Conservation (phyloP, 2,329 filamentous ascomycete genomes). For the Fusarium equiseti region DNA sequence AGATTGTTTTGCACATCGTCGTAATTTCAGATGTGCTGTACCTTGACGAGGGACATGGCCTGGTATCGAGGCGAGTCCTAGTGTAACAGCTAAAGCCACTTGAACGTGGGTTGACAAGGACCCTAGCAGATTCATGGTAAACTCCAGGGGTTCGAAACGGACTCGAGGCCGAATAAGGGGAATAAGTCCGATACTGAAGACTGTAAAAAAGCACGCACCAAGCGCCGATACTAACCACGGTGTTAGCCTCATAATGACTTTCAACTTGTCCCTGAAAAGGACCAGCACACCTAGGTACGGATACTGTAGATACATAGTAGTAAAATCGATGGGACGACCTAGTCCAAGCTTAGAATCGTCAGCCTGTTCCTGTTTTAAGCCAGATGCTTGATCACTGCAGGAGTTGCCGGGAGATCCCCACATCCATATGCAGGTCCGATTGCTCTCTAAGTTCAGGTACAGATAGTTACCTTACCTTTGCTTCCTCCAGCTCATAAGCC, state of each 20-base stretch:
- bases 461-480: conserved; percentile 13
- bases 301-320: background rate
- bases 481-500: background rate
- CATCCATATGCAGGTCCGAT: conserved; percentile 41
- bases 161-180: conserved; percentile 41
- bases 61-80: conserved; percentile 36
- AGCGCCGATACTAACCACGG: conserved; percentile 34
- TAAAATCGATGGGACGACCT: background rate
- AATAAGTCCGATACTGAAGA: conserved; percentile 35
- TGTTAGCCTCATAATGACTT: conserved; percentile 34
- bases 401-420: conserved; percentile 23
- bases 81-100: conserved; percentile 32
- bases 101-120: conserved; percentile 39
- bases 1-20: conserved; percentile 36
- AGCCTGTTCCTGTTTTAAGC: conserved; percentile 15
- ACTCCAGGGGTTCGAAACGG: conserved; percentile 35
- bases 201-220: conserved; percentile 39
- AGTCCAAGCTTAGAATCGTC: conserved; percentile 8
- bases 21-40: conserved; percentile 1
- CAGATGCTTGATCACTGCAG: conserved; percentile 31
- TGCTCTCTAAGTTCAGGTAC: background rate
- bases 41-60: conserved; percentile 2
- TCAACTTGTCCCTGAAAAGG: conserved; percentile 12
- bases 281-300: conserved; percentile 5
- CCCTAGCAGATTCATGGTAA: conserved; percentile 32